Conservation (phyloP, 2,329 filamentous ascomycete genomes). For the Harringtonia aguacate region DNA sequence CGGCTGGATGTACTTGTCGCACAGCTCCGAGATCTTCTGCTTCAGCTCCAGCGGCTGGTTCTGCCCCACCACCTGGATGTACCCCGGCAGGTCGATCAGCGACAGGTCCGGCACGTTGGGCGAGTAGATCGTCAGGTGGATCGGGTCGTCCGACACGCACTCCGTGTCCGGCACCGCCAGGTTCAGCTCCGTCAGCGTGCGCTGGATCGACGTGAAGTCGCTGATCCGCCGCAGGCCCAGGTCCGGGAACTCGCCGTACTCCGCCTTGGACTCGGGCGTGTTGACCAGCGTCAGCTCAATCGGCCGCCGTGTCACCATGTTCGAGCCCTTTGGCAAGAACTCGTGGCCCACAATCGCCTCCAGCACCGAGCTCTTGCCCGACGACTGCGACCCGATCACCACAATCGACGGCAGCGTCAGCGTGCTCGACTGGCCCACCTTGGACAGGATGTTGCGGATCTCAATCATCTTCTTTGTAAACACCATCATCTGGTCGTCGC, state of each 20-base stretch:
- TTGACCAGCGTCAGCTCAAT: slow-evolving; percentile 96
- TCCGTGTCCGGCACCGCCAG: slow-evolving; percentile 81
- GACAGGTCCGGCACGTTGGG: slow-evolving; percentile 92
- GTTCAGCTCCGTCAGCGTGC: slow-evolving; percentile 90
- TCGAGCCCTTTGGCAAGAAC: slow-evolving; percentile 93
- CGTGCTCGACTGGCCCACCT: slow-evolving; percentile 81
- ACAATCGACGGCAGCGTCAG: slow-evolving; percentile 91
- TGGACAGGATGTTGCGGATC: slow-evolving; percentile 83
- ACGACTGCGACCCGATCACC: slow-evolving; percentile 98
- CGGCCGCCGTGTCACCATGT: slow-evolving; percentile 94
- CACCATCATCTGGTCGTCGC: slow-evolving; percentile 99
- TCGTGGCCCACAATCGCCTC: slow-evolving; percentile 97
- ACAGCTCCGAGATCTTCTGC: slow-evolving; percentile 90
- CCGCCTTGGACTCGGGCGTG: slow-evolving; percentile 73
- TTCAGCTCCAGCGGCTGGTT: slow-evolving; percentile 88
- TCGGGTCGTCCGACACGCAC: slow-evolving; percentile 93
- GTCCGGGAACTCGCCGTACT: slow-evolving; percentile 95
- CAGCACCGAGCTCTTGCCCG: slow-evolving; percentile 92
- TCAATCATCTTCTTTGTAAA: slow-evolving; percentile 99
- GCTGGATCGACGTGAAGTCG: slow-evolving; percentile 86
- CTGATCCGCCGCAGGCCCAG: slow-evolving; percentile 81
- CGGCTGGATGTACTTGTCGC: slow-evolving; percentile 94
- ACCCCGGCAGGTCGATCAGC: slow-evolving; percentile 90
- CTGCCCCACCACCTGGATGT: slow-evolving; percentile 89
- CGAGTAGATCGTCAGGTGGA: slow-evolving; percentile 90